A percentile compares a stretch with the other conserved stretches of the same genome.
Evolutionary conservation across 257 asterid genomes (phyloP).

Genomic region (Nicotiana attenuata): DNA sequence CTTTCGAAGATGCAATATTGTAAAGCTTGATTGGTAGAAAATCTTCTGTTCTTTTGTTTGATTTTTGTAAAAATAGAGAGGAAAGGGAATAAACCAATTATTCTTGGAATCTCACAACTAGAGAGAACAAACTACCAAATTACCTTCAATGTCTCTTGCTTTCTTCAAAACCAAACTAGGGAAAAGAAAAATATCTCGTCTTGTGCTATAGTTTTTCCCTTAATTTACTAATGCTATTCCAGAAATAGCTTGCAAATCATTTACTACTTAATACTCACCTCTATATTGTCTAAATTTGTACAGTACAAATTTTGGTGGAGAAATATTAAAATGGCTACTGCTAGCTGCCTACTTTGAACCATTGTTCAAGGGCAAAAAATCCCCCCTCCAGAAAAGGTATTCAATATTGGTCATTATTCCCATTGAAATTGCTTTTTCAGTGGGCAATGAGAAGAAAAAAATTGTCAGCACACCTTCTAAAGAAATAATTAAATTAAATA

Average conservation of each 20-base stretch:
- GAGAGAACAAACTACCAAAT: not conserved
- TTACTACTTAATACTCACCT: not conserved
- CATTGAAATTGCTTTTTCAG: not conserved
- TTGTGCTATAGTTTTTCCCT: not conserved
- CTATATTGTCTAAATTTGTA: not conserved
- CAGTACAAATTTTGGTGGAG: not conserved
- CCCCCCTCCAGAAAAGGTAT: not conserved
- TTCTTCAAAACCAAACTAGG: not conserved
- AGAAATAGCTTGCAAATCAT: not conserved
- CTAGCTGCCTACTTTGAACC: not conserved
- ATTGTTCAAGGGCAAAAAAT: not conserved
- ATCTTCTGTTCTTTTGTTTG: not conserved
- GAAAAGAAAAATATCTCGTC: not conserved
- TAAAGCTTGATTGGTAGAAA: not conserved
- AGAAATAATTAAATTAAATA: not conserved
- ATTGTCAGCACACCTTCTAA: not conserved
- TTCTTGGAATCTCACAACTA: not conserved
- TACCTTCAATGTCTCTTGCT: not conserved
- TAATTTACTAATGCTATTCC: not conserved
- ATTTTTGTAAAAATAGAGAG: not conserved
- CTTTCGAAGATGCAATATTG: not conserved
- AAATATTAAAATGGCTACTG: not conserved
- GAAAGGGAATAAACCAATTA: not conserved
- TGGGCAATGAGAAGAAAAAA: not conserved
- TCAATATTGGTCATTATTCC: not conserved